These are phyloP conservation scores for Sporothrix euskadiensis DNA, from an alignment of 2,329 filamentous ascomycete species.

Conservation along the genomic window DNA sequence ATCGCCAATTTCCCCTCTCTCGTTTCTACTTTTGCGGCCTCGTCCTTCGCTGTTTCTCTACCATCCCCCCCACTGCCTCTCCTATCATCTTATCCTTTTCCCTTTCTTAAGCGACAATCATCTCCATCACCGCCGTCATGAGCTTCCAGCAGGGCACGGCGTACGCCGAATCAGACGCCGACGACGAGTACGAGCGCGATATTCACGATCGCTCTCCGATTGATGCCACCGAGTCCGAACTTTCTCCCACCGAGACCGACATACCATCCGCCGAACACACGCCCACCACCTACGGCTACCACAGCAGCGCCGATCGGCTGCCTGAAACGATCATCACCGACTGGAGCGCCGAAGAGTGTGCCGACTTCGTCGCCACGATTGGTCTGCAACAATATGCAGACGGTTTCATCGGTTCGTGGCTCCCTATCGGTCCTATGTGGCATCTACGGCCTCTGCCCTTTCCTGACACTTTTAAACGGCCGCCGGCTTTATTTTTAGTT, in stretches of 20 bases:
- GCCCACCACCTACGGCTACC: conserved; percentile 74
- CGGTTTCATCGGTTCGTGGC: conserved; percentile 69
- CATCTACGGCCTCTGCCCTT: conserved; percentile 23
- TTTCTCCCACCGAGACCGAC: conserved; percentile 70
- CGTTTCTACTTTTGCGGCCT: not conserved
- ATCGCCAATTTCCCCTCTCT: not conserved
- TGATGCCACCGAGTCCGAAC: conserved; percentile 64
- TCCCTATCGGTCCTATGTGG: not conserved
- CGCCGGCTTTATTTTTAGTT: not conserved
- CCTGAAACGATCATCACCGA: conserved; percentile 75
- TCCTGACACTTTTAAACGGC: not conserved
- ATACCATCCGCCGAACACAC: conserved; percentile 72
- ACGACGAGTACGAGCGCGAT: conserved; percentile 80
- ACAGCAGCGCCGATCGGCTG: conserved; percentile 62
- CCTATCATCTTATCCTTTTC: not conserved
- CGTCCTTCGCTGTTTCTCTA: not conserved
- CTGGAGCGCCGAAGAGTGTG: conserved; percentile 84
- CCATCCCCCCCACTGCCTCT: not conserved
- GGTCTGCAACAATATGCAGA: conserved; percentile 81
- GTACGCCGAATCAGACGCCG: conserved; percentile 77
- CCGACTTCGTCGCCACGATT: conserved; percentile 80
- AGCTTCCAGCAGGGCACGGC: conserved; percentile 66
- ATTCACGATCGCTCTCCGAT: conserved; percentile 67
- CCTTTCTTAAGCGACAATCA: not conserved
- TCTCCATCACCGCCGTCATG: conserved; percentile 43